phyloP scores from a whole-genome alignment of 2,329 filamentous ascomycete species.

The Onygenales sp. region DNA sequence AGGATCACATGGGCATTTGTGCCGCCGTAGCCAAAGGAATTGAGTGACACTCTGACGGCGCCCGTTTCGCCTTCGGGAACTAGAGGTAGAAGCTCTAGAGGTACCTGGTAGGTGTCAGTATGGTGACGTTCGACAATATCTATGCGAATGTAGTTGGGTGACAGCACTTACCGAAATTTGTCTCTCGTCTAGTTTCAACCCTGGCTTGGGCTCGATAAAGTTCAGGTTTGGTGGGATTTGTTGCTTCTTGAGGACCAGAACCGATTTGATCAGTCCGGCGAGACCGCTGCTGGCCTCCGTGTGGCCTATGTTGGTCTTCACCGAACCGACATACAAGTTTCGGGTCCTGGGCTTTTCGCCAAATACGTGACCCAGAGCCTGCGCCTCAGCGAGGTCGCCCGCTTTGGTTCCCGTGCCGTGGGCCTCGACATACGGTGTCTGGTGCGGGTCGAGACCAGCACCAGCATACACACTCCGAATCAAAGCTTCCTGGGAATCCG shows the following conservation, averaged over 20 bases:
- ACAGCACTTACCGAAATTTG: neutral
- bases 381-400: slow-evolving; percentile 50
- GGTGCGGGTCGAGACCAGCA: slow-evolving; percentile 33
- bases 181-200: slow-evolving; percentile 1
- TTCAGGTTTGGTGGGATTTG: slow-evolving; percentile 18
- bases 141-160: neutral
- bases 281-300: slow-evolving; percentile 19
- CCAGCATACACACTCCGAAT: slow-evolving; percentile 16
- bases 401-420: slow-evolving; percentile 74
- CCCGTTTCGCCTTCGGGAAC: neutral
- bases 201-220: neutral
- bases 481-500: slow-evolving; percentile 18
- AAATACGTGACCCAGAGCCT: neutral
- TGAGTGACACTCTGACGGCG: slow-evolving; percentile 4
- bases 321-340: slow-evolving; percentile 9
- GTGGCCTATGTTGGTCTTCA: slow-evolving; percentile 22
- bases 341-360: neutral
- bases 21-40: slow-evolving; percentile 6
- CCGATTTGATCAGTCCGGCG: slow-evolving; percentile 18
- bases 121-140: neutral
- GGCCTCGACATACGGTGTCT: slow-evolving; percentile 72
- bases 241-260: slow-evolving; percentile 15
- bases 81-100: neutral
- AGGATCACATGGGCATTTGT: slow-evolving; percentile 7
- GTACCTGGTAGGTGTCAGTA: neutral